A percentile compares a stretch with the other conserved stretches of the same genome.
phyloP scores from a whole-genome alignment of 2,329 filamentous ascomycete genomes.

The Coleophoma cylindrospora region DNA sequence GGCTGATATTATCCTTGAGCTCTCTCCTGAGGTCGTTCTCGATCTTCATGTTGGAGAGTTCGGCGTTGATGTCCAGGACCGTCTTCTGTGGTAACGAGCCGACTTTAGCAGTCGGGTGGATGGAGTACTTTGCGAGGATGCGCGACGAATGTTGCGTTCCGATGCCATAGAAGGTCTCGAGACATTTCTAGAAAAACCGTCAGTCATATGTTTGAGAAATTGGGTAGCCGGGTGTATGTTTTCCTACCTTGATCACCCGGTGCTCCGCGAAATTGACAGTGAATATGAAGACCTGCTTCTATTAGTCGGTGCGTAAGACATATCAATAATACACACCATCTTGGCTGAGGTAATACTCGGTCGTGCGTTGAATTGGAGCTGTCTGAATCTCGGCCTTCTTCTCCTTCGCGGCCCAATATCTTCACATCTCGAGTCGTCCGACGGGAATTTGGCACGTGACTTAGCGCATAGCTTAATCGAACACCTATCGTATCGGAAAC shows the following conservation, averaged over 20 bases:
- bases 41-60: conserved; percentile 87
- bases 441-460: conserved; percentile 1
- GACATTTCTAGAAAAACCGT: conserved; percentile 49
- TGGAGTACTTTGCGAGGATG: conserved; percentile 83
- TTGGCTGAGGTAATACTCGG: conserved; percentile 10
- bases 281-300: conserved; percentile 65
- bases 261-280: conserved; percentile 81
- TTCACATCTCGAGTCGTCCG: not conserved
- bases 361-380: not conserved
- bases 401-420: too few relatives aligned
- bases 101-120: conserved; percentile 78
- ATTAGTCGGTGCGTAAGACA: not conserved
- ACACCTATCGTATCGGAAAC: conserved; percentile 22
- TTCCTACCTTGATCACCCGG: conserved; percentile 73
- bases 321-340: not conserved
- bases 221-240: not conserved
- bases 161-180: conserved; percentile 83
- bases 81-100: conserved; percentile 71
- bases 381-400: not conserved
- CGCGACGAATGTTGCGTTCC: conserved; percentile 64
- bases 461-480: conserved; percentile 12
- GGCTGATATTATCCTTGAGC: conserved; percentile 77
- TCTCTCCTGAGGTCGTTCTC: conserved; percentile 80
- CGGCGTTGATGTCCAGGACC: conserved; percentile 74
- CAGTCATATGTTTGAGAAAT: conserved; percentile 1